phyloP scores from a whole-genome alignment of 176 grass and related monocot species.

The Musa troglodytarum region DNA sequence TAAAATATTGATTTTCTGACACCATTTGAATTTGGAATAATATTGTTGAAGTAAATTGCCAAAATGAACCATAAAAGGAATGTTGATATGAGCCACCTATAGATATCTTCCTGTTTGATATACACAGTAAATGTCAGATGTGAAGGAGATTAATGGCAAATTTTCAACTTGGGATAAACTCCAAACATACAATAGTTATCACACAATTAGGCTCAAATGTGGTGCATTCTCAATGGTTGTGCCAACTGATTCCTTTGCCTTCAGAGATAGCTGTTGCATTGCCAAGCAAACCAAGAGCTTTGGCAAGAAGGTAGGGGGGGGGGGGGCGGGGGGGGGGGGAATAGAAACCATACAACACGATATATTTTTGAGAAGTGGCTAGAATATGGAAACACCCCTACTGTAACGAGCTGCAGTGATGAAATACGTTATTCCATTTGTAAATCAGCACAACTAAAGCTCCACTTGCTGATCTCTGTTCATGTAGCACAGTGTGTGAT shows the following conservation, averaged over 20 bases:
- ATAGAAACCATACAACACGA: conserved; percentile 71
- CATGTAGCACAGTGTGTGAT: no score
- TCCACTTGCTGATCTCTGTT: no score
- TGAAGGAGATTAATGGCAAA: background rate
- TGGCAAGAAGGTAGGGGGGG: conserved; percentile 78
- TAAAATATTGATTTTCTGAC: conserved; percentile 87
- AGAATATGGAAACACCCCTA: conserved; percentile 72
- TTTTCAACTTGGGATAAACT: conserved; percentile 2
- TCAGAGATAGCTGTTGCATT: conserved; percentile 74
- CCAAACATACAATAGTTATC: conserved; percentile 65
- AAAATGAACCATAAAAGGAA: conserved; percentile 90
- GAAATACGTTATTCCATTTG: background rate
- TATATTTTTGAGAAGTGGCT: conserved; percentile 34
- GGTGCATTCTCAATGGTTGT: conserved; percentile 38
- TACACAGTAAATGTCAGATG: conserved; percentile 12
- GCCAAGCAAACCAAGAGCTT: conserved; percentile 74
- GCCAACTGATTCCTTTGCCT: conserved; percentile 84
- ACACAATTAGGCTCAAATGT: conserved; percentile 53
- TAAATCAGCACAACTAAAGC: background rate
- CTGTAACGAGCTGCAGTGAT: conserved; percentile 70
- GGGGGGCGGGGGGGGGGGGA: conserved; percentile 79
- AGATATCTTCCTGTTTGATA: conserved; percentile 64
- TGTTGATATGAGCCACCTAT: conserved; percentile 85
- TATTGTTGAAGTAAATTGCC: conserved; percentile 92
- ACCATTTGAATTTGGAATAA: conserved; percentile 83